These are phyloP conservation scores for Moesziomyces sp. DNA, from an alignment of 1,284 basidiomycete genomes.

Conservation along the genomic window DNA sequence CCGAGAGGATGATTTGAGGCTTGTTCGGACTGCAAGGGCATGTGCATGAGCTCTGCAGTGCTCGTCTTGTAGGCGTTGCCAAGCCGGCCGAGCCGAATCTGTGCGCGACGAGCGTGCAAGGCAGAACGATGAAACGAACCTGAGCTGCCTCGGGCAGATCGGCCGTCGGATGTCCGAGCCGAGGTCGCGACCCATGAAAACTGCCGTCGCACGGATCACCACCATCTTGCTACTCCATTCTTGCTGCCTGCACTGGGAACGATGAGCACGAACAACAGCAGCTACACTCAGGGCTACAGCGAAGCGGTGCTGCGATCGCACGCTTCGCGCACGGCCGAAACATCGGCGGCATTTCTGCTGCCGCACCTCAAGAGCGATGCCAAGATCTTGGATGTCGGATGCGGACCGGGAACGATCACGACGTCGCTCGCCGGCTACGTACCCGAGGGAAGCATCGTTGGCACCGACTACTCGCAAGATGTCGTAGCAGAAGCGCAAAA, in stretches of 20 bases:
- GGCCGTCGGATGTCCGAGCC: too few species aligned
- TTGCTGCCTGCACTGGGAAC: neutral
- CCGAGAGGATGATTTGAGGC: too few species aligned
- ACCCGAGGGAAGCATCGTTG: slow-evolving; percentile 24
- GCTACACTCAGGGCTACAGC: slow-evolving; percentile 42
- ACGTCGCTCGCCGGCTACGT: slow-evolving; percentile 25
- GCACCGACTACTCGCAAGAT: slow-evolving; percentile 27
- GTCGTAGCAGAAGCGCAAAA: slow-evolving; percentile 27
- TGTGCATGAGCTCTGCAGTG: too few species aligned
- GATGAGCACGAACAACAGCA: slow-evolving; percentile 6
- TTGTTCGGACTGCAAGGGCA: too few species aligned
- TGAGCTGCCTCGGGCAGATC: too few species aligned
- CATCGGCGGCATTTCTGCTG: slow-evolving; percentile 32
- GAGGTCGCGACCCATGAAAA: too few species aligned
- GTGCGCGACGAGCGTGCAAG: too few species aligned
- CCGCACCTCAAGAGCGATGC: slow-evolving; percentile 20
- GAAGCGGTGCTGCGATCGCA: slow-evolving; percentile 37
- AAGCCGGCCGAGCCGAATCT: too few species aligned
- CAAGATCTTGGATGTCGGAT: slow-evolving; percentile 34
- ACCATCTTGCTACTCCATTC: too few species aligned
- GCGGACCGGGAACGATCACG: slow-evolving; percentile 44
- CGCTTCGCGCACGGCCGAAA: slow-evolving; percentile 33
- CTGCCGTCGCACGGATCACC: too few species aligned
- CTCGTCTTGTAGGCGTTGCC: too few species aligned
- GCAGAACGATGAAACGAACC: too few species aligned